Evolutionary conservation across 768 basidiomycete genomes (phyloP), one percentile per base, ranked within the genome.

Genomic region (Lactifluus echinatus): DNA sequence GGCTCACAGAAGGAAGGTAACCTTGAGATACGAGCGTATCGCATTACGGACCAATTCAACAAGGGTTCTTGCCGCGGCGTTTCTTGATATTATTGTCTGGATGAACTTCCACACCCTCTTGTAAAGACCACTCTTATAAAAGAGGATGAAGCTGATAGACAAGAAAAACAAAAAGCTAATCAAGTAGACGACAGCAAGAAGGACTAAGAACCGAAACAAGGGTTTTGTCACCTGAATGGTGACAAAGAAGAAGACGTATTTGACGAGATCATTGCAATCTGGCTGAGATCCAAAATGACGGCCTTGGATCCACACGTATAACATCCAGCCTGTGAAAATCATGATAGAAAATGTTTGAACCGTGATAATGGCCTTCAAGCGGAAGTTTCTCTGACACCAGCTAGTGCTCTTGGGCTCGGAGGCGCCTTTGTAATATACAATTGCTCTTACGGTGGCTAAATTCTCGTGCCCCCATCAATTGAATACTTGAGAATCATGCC

Each of bases 171-270:
- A 39, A 14, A 28, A 17, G 23, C n/a, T n/a, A n/a, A 46, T 33
- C n/a, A 58, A 45, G 31, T 44, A 23, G 15, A 53, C 33, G 19
- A 58, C 47, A 39, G 48, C 53, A 21, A 53, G 14, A n/a, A n/a
- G n/a, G n/a, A n/a, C n/a, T n/a, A n/a, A n/a, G n/a, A 48, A n/a
- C 23, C 57, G 57, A 12, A 58, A 15, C 57, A 51, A 53, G 5
- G 39, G 42, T 21, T 8, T 45, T 0, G 45, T 53, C 10, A 51
- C 57, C 6, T 10, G 46, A 24, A 58, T 8, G 26, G 47, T 45
- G 2, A 14, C 37, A 43, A 47, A 47, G 15, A 58, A 19, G 3
- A 58, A 5, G 37, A 53, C 51, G 33, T 53, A 58, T 53, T 53
- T 53, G 31, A 58, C 57, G 24, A 58, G 45, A 29, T 53, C 24